Percentiles rank a stretch among this genome's conserved stretches.
Conservation (phyloP, 2,329 filamentous ascomycete genomes). For the Cladophialophora psammophila region DNA sequence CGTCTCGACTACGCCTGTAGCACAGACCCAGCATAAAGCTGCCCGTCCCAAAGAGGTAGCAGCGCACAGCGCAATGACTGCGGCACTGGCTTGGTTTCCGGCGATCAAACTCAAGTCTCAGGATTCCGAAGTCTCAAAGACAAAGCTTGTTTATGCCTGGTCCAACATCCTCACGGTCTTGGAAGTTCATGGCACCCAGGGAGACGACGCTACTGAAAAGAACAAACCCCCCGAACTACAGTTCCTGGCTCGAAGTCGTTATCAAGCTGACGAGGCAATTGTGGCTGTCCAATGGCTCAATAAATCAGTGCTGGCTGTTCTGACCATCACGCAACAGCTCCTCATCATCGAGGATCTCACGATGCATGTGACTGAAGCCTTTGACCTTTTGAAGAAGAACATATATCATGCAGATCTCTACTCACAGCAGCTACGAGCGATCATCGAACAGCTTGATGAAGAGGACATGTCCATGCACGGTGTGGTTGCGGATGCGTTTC, state of each 20-base stretch:
- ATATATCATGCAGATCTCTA: constrained; percentile 93
- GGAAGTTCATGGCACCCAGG: constrained; percentile 77
- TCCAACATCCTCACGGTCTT: constrained; percentile 95
- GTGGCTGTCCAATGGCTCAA: constrained; percentile 97
- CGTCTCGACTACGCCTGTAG: constrained; percentile 94
- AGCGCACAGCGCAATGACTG: constrained; percentile 89
- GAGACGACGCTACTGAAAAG: constrained; percentile 65
- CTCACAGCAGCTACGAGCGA: constrained; percentile 79
- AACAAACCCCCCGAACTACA: constrained; percentile 79
- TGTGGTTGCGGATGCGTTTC: constrained; percentile 94
- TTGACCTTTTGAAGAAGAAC: constrained; percentile 89
- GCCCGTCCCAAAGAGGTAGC: constrained; percentile 88
- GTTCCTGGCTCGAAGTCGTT: constrained; percentile 84
- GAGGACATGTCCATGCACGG: constrained; percentile 90
- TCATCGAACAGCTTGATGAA: constrained; percentile 89
- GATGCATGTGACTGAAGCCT: constrained; percentile 91
- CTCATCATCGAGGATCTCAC: constrained; percentile 89
- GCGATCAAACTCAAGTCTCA: constrained; percentile 87
- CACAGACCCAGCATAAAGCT: constrained; percentile 95
- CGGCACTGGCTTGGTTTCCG: constrained; percentile 95
- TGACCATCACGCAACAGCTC: constrained; percentile 93
- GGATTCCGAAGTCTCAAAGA: constrained; percentile 70
- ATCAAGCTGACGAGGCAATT: constrained; percentile 93
- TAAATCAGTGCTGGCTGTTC: constrained; percentile 85
- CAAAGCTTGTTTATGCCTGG: constrained; percentile 97